Percentiles rank a stretch among this genome's conserved stretches.
Conservation (phyloP, 2,329 filamentous ascomycete species). For the Cercospora sojina region DNA sequence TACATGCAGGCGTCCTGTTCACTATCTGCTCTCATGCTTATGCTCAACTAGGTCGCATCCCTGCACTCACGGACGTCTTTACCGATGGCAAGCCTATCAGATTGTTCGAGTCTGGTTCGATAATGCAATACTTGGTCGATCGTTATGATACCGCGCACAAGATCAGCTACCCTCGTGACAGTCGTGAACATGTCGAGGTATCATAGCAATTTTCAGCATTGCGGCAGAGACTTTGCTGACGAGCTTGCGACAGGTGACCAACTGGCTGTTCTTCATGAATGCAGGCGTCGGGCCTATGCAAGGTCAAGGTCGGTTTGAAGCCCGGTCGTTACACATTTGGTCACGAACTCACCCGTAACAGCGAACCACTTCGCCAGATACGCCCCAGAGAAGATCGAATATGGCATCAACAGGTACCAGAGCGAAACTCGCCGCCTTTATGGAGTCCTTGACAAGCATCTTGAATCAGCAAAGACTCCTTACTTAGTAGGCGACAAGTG, state of each 20-base stretch:
- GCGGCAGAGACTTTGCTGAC: background rate
- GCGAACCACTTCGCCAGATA: slow-evolving; percentile 82
- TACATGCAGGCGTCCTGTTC: background rate
- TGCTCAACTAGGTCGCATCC: slow-evolving; percentile 66
- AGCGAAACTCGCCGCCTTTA: slow-evolving; percentile 85
- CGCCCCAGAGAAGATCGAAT: slow-evolving; percentile 77
- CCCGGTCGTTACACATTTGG: background rate
- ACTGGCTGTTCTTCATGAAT: slow-evolving; percentile 71
- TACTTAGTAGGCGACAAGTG: slow-evolving; percentile 64
- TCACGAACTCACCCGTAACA: slow-evolving; percentile 39
- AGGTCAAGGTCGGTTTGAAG: background rate
- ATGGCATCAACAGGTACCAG: slow-evolving; percentile 76
- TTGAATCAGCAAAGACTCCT: slow-evolving; percentile 52
- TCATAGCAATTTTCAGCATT: background rate
- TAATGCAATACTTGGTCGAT: slow-evolving; percentile 80
- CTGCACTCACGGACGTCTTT: slow-evolving; percentile 78
- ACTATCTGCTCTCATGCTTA: background rate
- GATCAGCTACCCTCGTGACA: slow-evolving; percentile 72
- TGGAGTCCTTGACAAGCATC: slow-evolving; percentile 70
- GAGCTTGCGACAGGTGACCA: slow-evolving; percentile 48
- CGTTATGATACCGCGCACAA: slow-evolving; percentile 65
- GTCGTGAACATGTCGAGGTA: slow-evolving; percentile 67
- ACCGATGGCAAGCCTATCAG: slow-evolving; percentile 69
- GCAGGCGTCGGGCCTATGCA: slow-evolving; percentile 52
- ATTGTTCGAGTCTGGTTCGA: slow-evolving; percentile 80